These are phyloP conservation scores for Candida corydali DNA, from an alignment of 805 yeast species.

Conservation along the genomic window DNA sequence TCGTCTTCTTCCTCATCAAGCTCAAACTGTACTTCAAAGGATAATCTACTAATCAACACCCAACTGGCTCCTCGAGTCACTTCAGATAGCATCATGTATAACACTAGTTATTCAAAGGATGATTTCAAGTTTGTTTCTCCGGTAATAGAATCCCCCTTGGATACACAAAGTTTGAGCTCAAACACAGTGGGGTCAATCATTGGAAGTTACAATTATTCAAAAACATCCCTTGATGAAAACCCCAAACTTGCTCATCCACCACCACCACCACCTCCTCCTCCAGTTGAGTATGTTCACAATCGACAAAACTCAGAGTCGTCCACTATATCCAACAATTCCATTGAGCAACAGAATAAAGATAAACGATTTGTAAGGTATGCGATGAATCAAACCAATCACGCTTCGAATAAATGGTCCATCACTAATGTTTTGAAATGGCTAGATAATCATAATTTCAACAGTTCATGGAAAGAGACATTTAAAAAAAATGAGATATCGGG, in stretches of 20 bases:
- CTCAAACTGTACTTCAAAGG: conserved; percentile 1
- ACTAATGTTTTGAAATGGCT: conserved; percentile 70
- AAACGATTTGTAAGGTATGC: conserved; percentile 41
- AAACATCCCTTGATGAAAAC: conserved; percentile 15
- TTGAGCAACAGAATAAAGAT: conserved; percentile 28
- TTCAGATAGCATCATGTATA: conserved; percentile 21
- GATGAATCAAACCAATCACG: conserved; percentile 27
- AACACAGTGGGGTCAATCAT: conserved; percentile 25
- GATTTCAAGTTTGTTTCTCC: conserved; percentile 12
- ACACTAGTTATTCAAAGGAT: conserved; percentile 1
- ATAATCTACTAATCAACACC: conserved; percentile 1
- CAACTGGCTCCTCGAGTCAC: conserved; percentile 9
- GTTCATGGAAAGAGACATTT: conserved; percentile 70
- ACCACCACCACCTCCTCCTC: neutral
- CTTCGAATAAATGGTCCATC: conserved; percentile 57
- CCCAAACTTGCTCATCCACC: neutral
- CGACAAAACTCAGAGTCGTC: conserved; percentile 36
- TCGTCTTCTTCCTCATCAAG: conserved; percentile 4
- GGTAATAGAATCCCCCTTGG: conserved; percentile 13
- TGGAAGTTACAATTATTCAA: conserved; percentile 26
- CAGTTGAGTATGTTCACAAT: conserved; percentile 13
- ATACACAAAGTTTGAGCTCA: conserved; percentile 15
- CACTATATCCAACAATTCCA: conserved; percentile 25
- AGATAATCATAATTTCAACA: conserved; percentile 61
- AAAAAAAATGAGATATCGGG: conserved; percentile 55